Evolutionary conservation across 2,329 filamentous ascomycete species (phyloP), one percentile per base, ranked within the genome.

Genomic region (Trichoderma polysporum): DNA sequence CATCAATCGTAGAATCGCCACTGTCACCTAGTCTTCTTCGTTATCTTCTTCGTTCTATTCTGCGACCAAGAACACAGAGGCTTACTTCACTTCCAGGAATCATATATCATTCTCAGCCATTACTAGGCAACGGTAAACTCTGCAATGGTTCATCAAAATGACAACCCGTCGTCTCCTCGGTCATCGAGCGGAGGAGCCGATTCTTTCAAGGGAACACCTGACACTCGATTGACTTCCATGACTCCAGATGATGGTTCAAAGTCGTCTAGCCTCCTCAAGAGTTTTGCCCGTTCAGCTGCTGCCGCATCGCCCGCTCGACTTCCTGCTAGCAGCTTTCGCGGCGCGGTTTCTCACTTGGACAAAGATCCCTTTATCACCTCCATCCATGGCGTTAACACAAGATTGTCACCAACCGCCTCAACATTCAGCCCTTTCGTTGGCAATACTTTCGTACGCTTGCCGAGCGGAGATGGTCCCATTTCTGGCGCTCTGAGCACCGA

Each of bases 391-490:
- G 72, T 57, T 68, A 77, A 56, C 5, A 76, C 73, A 8, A 84
- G 86, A 70, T 78, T 92, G 25, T 91, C 89, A 4, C 87, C 90
- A 1, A 89, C 85, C 7, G 88, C 89, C 1, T 86, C 85, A 1
- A 74, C 82, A 1, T 91, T 91, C 71, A 85, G 83, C 17, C 89
- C 89, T 1, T 73, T 73, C 37, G 45, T 66, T 4, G 64, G 72
- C 4, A 54, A 60, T 1, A 68, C 68, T 0, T 67, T 70, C 0
- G 66, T 71, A 1, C 69, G 72, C 7, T 64, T 72, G 6, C 25
- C 66, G 25, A 70, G 69, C 35, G 73, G 73, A 22, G 69, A 62
- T 9, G 71, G 71, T 7, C 74, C 72, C 25, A 68, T 80, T 6
- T 76, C 79, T 1, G 70, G 74, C 1, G 73, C 71, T 9, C 74